Conservation (phyloP, 2,329 filamentous ascomycete genomes). For the Coniochaeta prunicola region DNA sequence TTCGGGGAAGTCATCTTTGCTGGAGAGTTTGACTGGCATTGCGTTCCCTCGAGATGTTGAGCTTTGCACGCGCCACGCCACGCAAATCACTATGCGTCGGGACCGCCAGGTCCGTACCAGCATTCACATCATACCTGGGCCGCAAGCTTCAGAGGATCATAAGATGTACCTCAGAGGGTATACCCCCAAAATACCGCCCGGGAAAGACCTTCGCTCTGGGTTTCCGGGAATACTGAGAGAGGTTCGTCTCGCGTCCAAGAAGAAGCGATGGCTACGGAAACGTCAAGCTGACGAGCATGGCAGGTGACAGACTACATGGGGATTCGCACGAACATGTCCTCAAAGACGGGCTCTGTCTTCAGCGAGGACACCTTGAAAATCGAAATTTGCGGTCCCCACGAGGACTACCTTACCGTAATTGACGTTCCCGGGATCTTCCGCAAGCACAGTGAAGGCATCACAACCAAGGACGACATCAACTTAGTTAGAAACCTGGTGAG, state of each 20-base stretch:
- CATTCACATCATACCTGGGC: constrained; percentile 33
- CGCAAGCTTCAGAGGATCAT: constrained; percentile 9
- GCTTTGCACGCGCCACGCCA: constrained; percentile 42
- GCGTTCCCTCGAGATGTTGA: constrained; percentile 35
- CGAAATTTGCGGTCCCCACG: constrained; percentile 12
- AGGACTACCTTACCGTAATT: constrained; percentile 14
- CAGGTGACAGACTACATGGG: constrained; percentile 37
- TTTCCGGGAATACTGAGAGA: constrained; percentile 14
- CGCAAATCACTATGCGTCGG: constrained; percentile 36
- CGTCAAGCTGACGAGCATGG: neutral
- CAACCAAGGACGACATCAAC: constrained; percentile 7
- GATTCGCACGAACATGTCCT: constrained; percentile 20
- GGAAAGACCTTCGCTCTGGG: constrained; percentile 29
- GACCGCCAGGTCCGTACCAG: constrained; percentile 24
- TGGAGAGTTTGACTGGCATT: constrained; percentile 56
- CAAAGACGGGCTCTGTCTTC: constrained; percentile 4
- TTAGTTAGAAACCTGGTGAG: constrained; percentile 7
- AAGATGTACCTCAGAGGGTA: constrained; percentile 9
- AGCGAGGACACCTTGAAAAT: constrained; percentile 13
- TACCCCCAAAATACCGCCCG: constrained; percentile 20
- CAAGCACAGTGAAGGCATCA: constrained; percentile 8
- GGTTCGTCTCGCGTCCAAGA: neutral
- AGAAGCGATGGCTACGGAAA: constrained; percentile 16
- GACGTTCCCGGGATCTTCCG: constrained; percentile 14
- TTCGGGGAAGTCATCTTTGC: constrained; percentile 77